phyloP scores from a whole-genome alignment of 805 yeast species.

The Kluyveromyces siamensis region DNA sequence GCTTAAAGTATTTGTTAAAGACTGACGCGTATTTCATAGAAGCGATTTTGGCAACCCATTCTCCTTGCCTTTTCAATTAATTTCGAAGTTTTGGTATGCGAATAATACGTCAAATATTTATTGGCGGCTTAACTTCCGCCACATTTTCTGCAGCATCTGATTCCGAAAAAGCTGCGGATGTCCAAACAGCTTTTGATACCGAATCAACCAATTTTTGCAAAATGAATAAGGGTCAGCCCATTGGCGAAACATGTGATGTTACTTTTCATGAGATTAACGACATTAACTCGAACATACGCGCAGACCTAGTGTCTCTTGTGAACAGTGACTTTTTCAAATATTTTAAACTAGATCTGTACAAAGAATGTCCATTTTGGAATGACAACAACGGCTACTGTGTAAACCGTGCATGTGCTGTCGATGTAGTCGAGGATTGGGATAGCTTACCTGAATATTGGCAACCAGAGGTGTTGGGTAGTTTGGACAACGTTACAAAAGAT shows the following conservation, averaged over 20 bases:
- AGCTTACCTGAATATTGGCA: slow-evolving; percentile 65
- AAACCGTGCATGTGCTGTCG: slow-evolving; percentile 84
- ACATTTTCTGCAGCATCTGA: not conserved
- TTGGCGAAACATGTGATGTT: slow-evolving; percentile 31
- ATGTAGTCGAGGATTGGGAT: slow-evolving; percentile 65
- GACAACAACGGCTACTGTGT: slow-evolving; percentile 74
- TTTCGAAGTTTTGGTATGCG: not conserved
- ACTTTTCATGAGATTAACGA: slow-evolving; percentile 41
- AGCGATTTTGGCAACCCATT: not conserved
- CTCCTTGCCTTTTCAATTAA: not conserved
- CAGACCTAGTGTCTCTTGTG: slow-evolving; percentile 49
- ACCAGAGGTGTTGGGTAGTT: slow-evolving; percentile 51
- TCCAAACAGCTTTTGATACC: not conserved
- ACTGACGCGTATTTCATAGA: too few species aligned
- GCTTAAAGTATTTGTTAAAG: too few species aligned
- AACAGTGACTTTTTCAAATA: slow-evolving; percentile 77
- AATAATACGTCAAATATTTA: not conserved
- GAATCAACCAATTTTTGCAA: slow-evolving; percentile 23
- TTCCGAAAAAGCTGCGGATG: not conserved
- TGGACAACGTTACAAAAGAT: slow-evolving; percentile 23
- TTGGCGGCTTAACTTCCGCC: not conserved
- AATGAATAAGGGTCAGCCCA: slow-evolving; percentile 23
- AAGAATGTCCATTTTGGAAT: slow-evolving; percentile 79
- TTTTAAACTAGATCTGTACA: slow-evolving; percentile 76
- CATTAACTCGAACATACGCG: slow-evolving; percentile 44